These are phyloP conservation scores for Botryotinia convoluta DNA, from an alignment of 2,329 filamentous ascomycete genomes.

Conservation along the genomic window DNA sequence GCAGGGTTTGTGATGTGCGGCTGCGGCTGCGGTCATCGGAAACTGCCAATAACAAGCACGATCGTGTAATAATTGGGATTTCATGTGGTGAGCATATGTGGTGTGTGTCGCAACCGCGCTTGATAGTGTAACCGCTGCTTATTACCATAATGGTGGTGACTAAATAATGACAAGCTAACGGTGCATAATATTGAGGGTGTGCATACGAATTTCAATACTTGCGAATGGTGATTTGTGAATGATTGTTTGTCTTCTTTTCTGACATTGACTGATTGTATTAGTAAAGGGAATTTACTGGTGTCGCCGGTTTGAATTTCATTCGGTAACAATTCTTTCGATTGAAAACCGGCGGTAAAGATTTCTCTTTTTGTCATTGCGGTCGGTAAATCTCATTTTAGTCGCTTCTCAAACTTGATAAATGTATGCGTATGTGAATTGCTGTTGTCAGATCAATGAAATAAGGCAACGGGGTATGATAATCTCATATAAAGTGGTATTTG, in stretches of 20 bases:
- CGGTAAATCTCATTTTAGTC: background rate
- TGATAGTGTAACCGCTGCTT: background rate
- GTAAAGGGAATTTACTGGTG: background rate
- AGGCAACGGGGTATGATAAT: background rate
- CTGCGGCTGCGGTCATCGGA: background rate
- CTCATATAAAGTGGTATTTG: background rate
- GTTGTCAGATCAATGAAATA: background rate
- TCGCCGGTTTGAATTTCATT: background rate
- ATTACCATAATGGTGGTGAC: background rate
- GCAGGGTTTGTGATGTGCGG: background rate
- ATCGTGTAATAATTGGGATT: background rate
- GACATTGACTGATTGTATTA: background rate
- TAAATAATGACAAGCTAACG: background rate
- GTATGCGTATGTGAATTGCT: background rate
- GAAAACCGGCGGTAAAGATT: background rate
- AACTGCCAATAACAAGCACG: background rate
- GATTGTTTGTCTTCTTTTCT: background rate
- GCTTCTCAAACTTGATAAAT: background rate
- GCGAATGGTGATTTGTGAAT: background rate
- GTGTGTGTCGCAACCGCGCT: background rate
- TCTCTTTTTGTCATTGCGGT: background rate
- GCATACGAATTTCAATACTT: background rate
- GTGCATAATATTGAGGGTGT: background rate
- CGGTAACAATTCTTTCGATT: background rate
- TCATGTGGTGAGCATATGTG: background rate